Evolutionary conservation across 495 filamentous ascomycete species (phyloP), one percentile per base, ranked within the genome.

Genomic region (Xylaria grammica): DNA sequence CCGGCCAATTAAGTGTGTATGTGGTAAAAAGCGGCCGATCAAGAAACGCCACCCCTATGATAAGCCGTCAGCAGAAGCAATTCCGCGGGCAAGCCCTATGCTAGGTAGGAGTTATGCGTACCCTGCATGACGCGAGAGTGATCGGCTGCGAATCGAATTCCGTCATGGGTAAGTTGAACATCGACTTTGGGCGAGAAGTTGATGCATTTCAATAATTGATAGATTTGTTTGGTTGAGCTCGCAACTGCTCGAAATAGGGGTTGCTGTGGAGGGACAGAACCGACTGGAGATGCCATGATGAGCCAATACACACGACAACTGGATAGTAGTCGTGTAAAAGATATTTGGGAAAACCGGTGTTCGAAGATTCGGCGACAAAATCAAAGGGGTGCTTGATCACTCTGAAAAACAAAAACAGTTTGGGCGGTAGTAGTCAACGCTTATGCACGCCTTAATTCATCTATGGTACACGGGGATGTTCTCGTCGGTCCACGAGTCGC

Each of bases 121-220:
- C 88, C 92, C 84, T 96, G 92, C 81, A 97, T 92, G 32, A 92
- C 90, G 29, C 88, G 88, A 22, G 86, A 86, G 65, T 97, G 90
- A 70, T 97, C 93, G 24, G 88, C 91, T 26, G 90, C 89, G 72
- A 99, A 94, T 62, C 91, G 87, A 59, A 99, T 80, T 11, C 94
- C 93, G 51, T 94, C 89, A 10, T 85, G 83, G 15, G 89, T 90
- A 63, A 97, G 90, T 67, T 92, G 90, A 42, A 97, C 89, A 54
- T 93, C 90, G 20, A 91, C 89, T 79, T 90, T 94, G 50, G 86
- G 79, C 10, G 89, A 84, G 72, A 96, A 97, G 60, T 87, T 86
- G 73, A 96, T 90, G 71, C 93, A 96, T 66, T 92, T 90, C 32
- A 99, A 87, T 10, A 98, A 85, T n/a, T 91, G 88, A 72, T 90